A percentile compares a stretch with the other conserved stretches of the same genome.
Evolutionary conservation across 2,329 filamentous ascomycete genomes (phyloP).

Genomic region (Fusarium sp.): DNA sequence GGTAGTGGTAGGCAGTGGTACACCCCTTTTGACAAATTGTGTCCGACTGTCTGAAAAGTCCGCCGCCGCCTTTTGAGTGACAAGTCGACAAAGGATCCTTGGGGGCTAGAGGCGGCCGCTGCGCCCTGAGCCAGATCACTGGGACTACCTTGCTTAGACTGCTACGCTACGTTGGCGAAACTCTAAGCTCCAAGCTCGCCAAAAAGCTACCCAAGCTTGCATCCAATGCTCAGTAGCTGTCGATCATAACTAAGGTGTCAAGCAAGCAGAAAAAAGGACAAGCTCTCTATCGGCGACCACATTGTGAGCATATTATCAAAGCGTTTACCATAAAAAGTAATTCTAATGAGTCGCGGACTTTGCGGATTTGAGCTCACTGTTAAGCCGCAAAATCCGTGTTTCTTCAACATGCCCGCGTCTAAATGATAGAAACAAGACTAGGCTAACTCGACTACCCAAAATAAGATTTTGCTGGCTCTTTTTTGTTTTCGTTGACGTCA

Average conservation of each 20-base stretch:
- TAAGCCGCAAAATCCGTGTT: slow-evolving; percentile 5
- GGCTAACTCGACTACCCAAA: neutral
- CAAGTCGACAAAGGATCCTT: slow-evolving; percentile 25
- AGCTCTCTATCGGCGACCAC: neutral
- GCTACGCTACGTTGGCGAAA: neutral
- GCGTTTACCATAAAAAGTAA: neutral
- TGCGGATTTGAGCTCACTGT: neutral
- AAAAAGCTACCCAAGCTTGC: neutral
- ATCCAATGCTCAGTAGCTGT: slow-evolving; percentile 10
- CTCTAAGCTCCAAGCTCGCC: slow-evolving; percentile 8
- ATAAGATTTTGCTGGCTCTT: neutral
- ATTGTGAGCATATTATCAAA: neutral
- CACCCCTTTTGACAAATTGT: slow-evolving; percentile 22
- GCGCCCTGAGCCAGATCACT: slow-evolving; percentile 39
- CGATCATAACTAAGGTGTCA: slow-evolving; percentile 11
- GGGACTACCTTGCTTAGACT: slow-evolving; percentile 17
- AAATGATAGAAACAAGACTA: neutral
- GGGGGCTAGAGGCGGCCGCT: slow-evolving; percentile 27
- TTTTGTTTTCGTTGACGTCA: neutral
- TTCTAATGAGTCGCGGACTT: slow-evolving; percentile 6
- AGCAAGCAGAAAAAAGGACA: neutral
- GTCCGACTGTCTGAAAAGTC: slow-evolving; percentile 2
- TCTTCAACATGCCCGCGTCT: neutral
- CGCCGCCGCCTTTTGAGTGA: slow-evolving; percentile 16
- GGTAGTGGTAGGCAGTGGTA: neutral